phyloP scores from a whole-genome alignment of 345 rosid genomes.

The Salix arbutifolia region DNA sequence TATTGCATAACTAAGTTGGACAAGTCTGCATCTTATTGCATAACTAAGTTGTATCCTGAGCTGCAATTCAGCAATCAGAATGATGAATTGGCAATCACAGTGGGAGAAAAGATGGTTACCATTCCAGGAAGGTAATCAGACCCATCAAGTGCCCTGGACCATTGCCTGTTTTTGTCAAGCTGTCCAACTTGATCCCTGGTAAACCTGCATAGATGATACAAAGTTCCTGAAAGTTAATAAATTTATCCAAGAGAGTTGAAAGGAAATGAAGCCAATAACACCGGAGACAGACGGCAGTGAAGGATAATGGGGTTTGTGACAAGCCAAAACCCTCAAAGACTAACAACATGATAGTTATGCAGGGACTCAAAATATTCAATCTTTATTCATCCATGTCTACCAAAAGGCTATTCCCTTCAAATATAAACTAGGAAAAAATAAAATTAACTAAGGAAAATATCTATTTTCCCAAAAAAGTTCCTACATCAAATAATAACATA shows the following conservation, averaged over 20 bases:
- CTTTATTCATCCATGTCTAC: no score
- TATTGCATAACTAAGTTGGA: neutral
- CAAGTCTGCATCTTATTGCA: neutral
- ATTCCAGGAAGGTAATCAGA: slow-evolving; percentile 99
- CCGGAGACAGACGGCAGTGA: neutral
- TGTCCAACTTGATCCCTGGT: slow-evolving; percentile 71
- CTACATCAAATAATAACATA: neutral
- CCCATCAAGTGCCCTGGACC: slow-evolving; percentile 99
- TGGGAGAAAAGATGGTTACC: slow-evolving; percentile 31
- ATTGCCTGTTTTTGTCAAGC: slow-evolving; percentile 79
- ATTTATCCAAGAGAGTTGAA: neutral
- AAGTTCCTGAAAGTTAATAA: neutral
- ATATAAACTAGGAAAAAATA: no score
- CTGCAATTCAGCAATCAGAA: neutral
- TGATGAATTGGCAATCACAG: neutral
- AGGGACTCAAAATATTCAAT: no score
- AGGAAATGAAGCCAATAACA: neutral
- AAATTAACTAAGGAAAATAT: no score
- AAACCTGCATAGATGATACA: slow-evolving; percentile 48
- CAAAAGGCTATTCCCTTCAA: no score
- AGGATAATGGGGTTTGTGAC: no score
- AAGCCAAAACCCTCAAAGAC: no score
- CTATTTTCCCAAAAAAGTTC: neutral
- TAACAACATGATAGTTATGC: no score
- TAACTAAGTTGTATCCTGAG: neutral